Evolutionary conservation across 441 rosid genomes (phyloP).

Genomic region (Eruca vesicaria): DNA sequence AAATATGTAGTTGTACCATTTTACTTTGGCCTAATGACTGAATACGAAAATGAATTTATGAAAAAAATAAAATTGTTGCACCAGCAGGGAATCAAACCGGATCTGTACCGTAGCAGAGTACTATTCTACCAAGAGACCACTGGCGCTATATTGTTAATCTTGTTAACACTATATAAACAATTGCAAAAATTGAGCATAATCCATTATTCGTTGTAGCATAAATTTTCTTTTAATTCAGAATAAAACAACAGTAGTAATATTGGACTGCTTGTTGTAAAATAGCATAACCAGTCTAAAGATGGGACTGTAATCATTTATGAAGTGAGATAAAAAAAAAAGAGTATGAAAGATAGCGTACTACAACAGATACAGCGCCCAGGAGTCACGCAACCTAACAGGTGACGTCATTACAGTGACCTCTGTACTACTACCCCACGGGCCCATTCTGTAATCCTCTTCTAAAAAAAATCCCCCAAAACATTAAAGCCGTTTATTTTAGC

Average conservation of each 20-base stretch:
- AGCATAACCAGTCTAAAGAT: not conserved
- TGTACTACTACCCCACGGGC: slow-evolving; percentile 20
- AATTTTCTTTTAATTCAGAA: not conserved
- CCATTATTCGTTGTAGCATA: not conserved
- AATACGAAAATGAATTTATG: not conserved
- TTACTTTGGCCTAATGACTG: not conserved
- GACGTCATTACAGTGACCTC: slow-evolving; percentile 37
- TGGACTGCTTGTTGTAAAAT: not conserved
- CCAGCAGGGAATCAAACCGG: slow-evolving; percentile 83
- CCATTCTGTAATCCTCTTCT: slow-evolving; percentile 2
- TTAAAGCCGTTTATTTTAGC: not conserved
- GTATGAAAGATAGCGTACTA: slow-evolving; percentile 1
- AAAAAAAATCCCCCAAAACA: not conserved
- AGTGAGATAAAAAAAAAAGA: not conserved
- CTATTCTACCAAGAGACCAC: slow-evolving; percentile 98
- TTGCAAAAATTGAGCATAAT: not conserved
- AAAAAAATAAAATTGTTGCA: not conserved
- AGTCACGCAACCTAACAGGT: slow-evolving; percentile 53
- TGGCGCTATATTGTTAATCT: slow-evolving; percentile 36
- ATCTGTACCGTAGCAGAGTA: slow-evolving; percentile 99
- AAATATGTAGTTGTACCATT: not conserved
- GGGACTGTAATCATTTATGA: not conserved
- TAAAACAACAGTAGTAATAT: not conserved
- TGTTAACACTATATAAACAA: not conserved
- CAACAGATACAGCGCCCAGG: slow-evolving; percentile 25